Conservation (phyloP, 345 rosid genomes). For the Ceriops tagal region DNA sequence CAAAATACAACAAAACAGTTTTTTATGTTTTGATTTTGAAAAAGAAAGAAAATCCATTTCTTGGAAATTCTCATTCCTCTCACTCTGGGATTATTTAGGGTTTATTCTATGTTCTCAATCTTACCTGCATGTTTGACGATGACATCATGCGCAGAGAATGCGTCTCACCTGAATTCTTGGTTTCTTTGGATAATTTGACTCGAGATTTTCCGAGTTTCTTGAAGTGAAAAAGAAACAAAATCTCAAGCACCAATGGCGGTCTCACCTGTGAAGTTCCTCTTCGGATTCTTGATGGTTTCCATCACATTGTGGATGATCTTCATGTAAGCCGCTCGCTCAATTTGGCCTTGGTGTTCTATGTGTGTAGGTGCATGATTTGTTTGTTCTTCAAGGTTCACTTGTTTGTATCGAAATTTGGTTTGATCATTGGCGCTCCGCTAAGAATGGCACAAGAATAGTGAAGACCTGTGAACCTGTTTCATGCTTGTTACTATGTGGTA, state of each 20-base stretch:
- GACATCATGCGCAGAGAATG: conserved; percentile 32
- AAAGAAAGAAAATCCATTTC: conserved; percentile 4
- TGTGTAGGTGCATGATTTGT: not conserved
- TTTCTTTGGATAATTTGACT: conserved; percentile 28
- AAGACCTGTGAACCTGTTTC: too few relatives aligned
- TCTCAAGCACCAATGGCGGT: conserved; percentile 52
- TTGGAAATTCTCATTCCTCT: conserved; percentile 11
- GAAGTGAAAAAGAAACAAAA: not conserved
- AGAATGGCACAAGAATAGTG: not conserved
- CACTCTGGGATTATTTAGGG: conserved; percentile 15
- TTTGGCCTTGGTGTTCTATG: not conserved
- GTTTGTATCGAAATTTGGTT: not conserved
- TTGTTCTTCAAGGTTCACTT: not conserved
- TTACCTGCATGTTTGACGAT: conserved; percentile 20
- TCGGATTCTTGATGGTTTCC: conserved; percentile 72
- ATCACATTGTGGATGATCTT: conserved; percentile 79
- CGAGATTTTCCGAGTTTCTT: conserved; percentile 6
- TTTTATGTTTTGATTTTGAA: not conserved
- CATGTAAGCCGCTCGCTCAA: conserved; percentile 50
- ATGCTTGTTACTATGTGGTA: too few relatives aligned
- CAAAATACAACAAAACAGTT: conserved; percentile 17
- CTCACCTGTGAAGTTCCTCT: conserved; percentile 90
- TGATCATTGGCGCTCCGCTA: not conserved
- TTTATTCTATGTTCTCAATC: not conserved
- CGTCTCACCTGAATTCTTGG: conserved; percentile 15